phyloP scores from a whole-genome alignment of 306 rosid genomes.

The Quercus parvula region DNA sequence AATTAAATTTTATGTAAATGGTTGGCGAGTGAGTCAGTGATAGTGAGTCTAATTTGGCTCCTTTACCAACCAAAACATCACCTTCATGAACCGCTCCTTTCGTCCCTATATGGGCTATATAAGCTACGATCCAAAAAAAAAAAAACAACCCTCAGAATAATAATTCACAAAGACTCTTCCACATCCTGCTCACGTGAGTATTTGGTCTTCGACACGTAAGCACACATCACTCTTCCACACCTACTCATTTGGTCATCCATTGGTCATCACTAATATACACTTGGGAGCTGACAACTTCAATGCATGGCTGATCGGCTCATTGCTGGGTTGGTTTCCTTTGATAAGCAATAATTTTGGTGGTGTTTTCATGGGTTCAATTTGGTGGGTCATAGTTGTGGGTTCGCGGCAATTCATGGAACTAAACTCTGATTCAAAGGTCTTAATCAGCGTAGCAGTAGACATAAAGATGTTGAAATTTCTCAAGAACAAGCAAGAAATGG shows the following conservation, averaged over 20 bases:
- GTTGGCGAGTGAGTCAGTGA: background rate
- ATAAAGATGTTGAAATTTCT: too few relatives aligned
- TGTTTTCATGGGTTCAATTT: background rate
- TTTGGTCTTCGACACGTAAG: background rate
- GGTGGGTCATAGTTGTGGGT: background rate
- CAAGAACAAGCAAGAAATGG: too few relatives aligned
- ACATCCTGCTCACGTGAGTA: conserved; percentile 5
- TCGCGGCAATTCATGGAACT: too few relatives aligned
- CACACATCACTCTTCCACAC: background rate
- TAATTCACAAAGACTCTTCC: background rate
- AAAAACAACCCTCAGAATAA: background rate
- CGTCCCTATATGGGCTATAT: background rate
- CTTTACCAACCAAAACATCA: background rate
- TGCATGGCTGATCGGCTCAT: too few relatives aligned
- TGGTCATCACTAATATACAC: too few relatives aligned
- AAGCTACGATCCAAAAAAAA: background rate
- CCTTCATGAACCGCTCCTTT: background rate
- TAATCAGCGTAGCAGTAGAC: too few relatives aligned
- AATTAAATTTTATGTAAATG: background rate
- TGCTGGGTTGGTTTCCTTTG: conserved; percentile 2
- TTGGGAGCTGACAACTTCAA: too few relatives aligned
- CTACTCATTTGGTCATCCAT: too few relatives aligned
- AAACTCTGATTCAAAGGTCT: too few relatives aligned
- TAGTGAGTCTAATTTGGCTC: conserved; percentile 15
- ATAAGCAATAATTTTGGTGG: background rate